Evolutionary conservation across 371 early-diverging fungal genomes (phyloP).

Genomic region (Coemansia sp.): DNA sequence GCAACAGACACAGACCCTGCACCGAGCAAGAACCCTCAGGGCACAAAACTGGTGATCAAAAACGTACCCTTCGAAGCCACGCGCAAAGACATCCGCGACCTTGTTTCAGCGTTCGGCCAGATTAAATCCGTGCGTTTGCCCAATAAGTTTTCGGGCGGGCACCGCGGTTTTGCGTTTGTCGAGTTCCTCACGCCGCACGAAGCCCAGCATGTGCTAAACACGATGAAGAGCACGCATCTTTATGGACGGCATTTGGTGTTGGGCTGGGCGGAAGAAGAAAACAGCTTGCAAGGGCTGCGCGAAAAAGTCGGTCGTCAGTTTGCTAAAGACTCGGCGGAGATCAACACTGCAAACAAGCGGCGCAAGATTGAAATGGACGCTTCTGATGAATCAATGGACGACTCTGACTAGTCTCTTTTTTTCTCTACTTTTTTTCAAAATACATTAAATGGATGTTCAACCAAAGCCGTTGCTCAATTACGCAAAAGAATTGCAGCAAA

Average conservation of each 20-base stretch:
- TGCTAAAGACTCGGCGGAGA: slow-evolving; percentile 59
- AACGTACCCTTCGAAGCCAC: slow-evolving; percentile 99
- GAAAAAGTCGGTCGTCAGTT: slow-evolving; percentile 69
- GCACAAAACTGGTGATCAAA: slow-evolving; percentile 90
- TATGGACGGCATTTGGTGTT: slow-evolving; percentile 98
- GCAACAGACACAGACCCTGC: not conserved
- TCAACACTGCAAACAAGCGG: slow-evolving; percentile 16
- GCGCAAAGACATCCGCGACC: slow-evolving; percentile 86
- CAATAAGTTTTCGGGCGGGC: slow-evolving; percentile 89
- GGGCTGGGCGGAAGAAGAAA: slow-evolving; percentile 92
- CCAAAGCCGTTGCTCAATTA: slow-evolving; percentile 39
- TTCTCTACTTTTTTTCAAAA: not conserved
- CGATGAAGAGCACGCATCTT: slow-evolving; percentile 93
- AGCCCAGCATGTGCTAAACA: slow-evolving; percentile 86
- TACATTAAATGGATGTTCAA: not conserved
- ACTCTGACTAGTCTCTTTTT: not conserved
- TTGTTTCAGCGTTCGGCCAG: slow-evolving; percentile 92
- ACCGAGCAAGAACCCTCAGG: slow-evolving; percentile 55
- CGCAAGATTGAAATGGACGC: slow-evolving; percentile 37
- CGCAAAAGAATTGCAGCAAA: slow-evolving; percentile 40
- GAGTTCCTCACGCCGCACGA: slow-evolving; percentile 94
- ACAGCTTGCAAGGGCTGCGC: slow-evolving; percentile 52
- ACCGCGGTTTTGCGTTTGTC: slow-evolving; percentile 98
- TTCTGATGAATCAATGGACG: slow-evolving; percentile 4
- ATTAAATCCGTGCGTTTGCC: slow-evolving; percentile 96